Evolutionary conservation across 179 eudicot genomes (phyloP).

Genomic region (Gypsophila paniculata): DNA sequence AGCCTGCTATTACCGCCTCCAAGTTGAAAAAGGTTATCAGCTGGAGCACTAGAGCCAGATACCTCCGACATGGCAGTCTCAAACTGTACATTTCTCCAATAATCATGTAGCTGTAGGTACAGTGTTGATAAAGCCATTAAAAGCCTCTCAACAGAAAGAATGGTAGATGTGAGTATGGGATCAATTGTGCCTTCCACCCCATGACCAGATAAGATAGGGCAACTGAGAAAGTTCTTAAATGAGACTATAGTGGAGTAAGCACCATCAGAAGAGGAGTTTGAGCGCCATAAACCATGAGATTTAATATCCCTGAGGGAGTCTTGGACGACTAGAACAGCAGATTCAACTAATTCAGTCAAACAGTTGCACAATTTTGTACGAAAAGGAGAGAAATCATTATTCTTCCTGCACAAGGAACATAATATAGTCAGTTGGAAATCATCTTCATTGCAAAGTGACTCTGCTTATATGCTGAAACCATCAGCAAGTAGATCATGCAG

Average conservation of each 20-base stretch:
- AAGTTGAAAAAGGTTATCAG: slow-evolving; percentile 29
- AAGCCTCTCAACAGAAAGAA: slow-evolving; percentile 58
- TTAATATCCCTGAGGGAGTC: slow-evolving; percentile 37
- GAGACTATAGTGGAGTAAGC: slow-evolving; percentile 38
- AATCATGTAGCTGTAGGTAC: slow-evolving; percentile 46
- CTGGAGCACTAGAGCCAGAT: slow-evolving; percentile 32
- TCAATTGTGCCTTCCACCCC: slow-evolving; percentile 32
- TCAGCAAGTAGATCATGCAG: not conserved
- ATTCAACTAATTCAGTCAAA: slow-evolving; percentile 57
- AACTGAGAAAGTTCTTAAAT: slow-evolving; percentile 53
- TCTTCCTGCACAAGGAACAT: slow-evolving; percentile 46
- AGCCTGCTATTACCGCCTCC: slow-evolving; percentile 40
- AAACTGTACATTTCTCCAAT: slow-evolving; percentile 32
- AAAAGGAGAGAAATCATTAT: slow-evolving; percentile 44
- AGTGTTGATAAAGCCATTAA: slow-evolving; percentile 47
- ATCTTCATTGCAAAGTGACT: not conserved
- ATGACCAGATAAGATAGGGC: slow-evolving; percentile 50
- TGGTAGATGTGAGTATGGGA: slow-evolving; percentile 33
- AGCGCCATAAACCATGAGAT: slow-evolving; percentile 36
- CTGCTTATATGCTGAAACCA: slow-evolving; percentile 2
- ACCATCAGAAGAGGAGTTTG: slow-evolving; percentile 45
- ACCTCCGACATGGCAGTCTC: slow-evolving; percentile 33
- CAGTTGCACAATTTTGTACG: slow-evolving; percentile 41
- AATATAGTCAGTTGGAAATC: slow-evolving; percentile 2
- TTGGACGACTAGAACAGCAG: slow-evolving; percentile 48